Percentiles rank a stretch among this genome's conserved stretches.
phyloP scores from a whole-genome alignment of 1,284 basidiomycete genomes.

The Boletus sp. region DNA sequence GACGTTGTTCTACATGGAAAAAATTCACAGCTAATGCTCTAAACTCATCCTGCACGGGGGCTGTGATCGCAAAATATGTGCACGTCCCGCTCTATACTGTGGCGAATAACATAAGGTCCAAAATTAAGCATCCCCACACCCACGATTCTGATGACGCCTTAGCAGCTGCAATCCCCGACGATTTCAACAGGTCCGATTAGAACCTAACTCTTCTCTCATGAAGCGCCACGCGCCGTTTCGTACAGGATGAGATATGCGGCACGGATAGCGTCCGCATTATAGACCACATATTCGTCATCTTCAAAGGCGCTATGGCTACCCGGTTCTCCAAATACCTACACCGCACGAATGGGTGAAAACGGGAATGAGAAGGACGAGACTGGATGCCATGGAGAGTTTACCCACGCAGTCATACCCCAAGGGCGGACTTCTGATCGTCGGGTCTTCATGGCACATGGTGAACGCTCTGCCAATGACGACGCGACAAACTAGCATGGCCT shows the following conservation, averaged over 20 bases:
- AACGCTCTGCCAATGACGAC: constrained; percentile 21
- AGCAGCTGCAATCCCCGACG: neutral
- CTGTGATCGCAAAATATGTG: too few species aligned
- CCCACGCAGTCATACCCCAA: constrained; percentile 23
- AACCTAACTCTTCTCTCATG: too few species aligned
- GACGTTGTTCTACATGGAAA: too few species aligned
- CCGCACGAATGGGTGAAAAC: neutral
- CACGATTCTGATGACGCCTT: too few species aligned
- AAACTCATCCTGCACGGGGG: too few species aligned
- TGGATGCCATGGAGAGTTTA: neutral
- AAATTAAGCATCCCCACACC: too few species aligned
- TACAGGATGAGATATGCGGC: constrained; percentile 29
- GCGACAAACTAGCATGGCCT: constrained; percentile 26
- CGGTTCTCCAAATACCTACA: constrained; percentile 19
- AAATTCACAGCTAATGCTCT: too few species aligned
- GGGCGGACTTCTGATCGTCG: constrained; percentile 15
- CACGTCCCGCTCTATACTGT: too few species aligned
- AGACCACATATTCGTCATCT: constrained; percentile 28
- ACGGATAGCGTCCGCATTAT: constrained; percentile 24
- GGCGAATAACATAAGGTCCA: too few species aligned
- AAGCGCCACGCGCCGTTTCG: constrained; percentile 2
- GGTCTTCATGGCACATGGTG: constrained; percentile 9
- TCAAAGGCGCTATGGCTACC: constrained; percentile 11
- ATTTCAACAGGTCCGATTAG: neutral
- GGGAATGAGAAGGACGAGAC: neutral